Conservation (phyloP, 192 early-diverging fungal species). For the Phycomyces blakesleeanus region DNA sequence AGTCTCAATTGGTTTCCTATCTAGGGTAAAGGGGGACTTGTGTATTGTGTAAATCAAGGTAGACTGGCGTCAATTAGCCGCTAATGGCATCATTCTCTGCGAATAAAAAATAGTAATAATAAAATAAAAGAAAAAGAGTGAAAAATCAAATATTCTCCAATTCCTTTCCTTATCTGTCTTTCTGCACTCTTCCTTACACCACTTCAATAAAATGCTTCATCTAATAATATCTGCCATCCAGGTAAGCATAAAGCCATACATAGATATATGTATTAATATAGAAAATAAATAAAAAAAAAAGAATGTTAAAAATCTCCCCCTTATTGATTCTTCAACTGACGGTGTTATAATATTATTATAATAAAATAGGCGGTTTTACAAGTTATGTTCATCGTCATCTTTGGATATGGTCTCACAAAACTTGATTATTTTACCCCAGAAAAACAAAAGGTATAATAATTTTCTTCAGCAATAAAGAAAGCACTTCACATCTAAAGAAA, state of each 20-base stretch:
- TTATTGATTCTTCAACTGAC: background rate
- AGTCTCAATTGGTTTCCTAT: too few relatives aligned
- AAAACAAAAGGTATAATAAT: constrained; percentile 25
- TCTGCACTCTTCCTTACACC: background rate
- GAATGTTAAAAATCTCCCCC: too few relatives aligned
- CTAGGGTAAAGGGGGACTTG: too few relatives aligned
- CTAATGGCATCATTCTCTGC: too few relatives aligned
- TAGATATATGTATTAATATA: background rate
- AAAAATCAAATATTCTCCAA: background rate
- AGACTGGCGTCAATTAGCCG: too few relatives aligned
- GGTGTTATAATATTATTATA: too few relatives aligned
- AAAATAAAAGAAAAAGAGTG: background rate
- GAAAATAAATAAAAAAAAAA: too few relatives aligned
- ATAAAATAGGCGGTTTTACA: constrained; percentile 31
- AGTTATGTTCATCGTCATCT: constrained; percentile 21
- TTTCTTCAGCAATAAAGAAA: background rate
- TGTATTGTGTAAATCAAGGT: too few relatives aligned
- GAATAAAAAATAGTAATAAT: too few relatives aligned
- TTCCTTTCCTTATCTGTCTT: constrained; percentile 4
- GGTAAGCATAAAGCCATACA: constrained; percentile 4
- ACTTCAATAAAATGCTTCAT: constrained; percentile 20
- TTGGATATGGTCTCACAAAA: constrained; percentile 17
- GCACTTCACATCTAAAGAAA: too few relatives aligned
- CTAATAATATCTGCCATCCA: constrained; percentile 27
- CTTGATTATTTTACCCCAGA: constrained; percentile 18